Evolutionary conservation across 441 rosid genomes (phyloP).

Genomic region (Gossypium gossypioides): DNA sequence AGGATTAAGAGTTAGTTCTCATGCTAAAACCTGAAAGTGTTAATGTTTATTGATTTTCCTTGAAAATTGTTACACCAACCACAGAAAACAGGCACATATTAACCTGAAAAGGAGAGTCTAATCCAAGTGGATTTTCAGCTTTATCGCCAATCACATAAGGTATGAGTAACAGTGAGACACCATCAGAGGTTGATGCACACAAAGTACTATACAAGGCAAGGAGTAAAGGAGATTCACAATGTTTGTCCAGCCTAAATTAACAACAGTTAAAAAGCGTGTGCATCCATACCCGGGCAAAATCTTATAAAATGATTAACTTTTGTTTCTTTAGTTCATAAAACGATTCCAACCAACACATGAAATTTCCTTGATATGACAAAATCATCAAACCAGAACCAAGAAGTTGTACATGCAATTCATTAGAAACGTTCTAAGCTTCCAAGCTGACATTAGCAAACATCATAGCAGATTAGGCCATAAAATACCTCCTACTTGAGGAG

Average conservation of each 20-base stretch:
- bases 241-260: not conserved
- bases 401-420: not conserved
- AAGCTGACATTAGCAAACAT: not conserved
- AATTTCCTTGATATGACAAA: not conserved
- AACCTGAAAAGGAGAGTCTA: not conserved
- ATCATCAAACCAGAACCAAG: not conserved
- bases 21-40: not conserved
- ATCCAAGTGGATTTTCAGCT: not conserved
- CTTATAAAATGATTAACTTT: not conserved
- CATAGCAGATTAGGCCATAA: not conserved
- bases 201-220: not conserved
- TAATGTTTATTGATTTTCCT: not conserved
- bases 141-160: not conserved
- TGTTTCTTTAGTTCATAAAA: not conserved
- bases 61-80: not conserved
- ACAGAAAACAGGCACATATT: not conserved
- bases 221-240: not conserved
- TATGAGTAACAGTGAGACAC: not conserved
- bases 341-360: not conserved
- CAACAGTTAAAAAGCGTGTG: not conserved
- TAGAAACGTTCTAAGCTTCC: not conserved
- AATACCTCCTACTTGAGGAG: not conserved
- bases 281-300: not conserved
- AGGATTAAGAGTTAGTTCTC: constrained; percentile 5
- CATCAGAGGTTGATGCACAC: not conserved